These are phyloP conservation scores for Epichloe coenophiala DNA, from an alignment of 2,329 filamentous ascomycete genomes.

Conservation along the genomic window DNA sequence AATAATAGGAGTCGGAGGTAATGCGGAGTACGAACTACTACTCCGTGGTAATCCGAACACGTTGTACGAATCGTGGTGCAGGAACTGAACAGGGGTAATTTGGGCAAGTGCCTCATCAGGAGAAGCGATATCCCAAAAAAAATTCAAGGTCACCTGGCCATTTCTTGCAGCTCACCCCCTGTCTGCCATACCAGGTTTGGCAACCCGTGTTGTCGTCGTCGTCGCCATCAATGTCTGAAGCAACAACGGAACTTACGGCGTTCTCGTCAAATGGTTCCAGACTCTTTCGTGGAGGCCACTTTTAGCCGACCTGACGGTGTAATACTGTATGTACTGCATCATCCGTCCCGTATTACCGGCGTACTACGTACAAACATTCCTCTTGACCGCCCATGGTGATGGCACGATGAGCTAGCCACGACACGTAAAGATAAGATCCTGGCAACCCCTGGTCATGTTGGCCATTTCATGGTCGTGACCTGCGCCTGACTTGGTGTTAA, in stretches of 20 bases:
- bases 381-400: neutral
- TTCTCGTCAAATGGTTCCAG: too few species aligned
- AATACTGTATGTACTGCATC: neutral
- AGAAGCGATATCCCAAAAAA: neutral
- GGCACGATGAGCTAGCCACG: neutral
- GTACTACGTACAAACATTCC: too few species aligned
- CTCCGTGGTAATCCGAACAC: neutral
- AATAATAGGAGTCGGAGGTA: neutral
- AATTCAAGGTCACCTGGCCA: conserved; percentile 1
- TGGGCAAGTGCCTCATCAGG: neutral
- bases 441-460: neutral
- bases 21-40: neutral
- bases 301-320: neutral
- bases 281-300: too few species aligned
- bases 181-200: neutral
- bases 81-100: neutral
- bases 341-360: too few species aligned
- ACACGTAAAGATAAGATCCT: neutral
- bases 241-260: neutral
- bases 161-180: neutral
- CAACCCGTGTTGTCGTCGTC: neutral
- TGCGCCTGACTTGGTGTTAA: neutral
- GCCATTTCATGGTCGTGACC: neutral
- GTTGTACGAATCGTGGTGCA: neutral
- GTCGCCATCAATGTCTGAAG: neutral